Evolutionary conservation across 2,329 filamentous ascomycete species (phyloP).

Genomic region (Alternaria arborescens): DNA sequence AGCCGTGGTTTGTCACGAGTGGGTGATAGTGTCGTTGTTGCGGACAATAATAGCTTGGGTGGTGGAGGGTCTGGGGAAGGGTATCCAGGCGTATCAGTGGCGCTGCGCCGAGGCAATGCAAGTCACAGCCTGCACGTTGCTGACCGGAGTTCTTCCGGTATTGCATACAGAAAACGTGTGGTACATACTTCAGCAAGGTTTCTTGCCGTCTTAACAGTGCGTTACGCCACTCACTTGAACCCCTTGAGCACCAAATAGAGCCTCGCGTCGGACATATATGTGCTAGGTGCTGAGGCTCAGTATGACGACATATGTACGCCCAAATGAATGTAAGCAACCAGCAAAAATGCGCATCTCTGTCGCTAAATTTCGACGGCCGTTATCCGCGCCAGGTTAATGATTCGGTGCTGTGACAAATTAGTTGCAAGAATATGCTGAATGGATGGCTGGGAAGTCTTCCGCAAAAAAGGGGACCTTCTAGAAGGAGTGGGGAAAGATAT

Average conservation of each 20-base stretch:
- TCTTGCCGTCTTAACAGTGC: slow-evolving; percentile 4
- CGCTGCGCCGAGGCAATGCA: slow-evolving; percentile 5
- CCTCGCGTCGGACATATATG: background rate
- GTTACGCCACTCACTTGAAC: background rate
- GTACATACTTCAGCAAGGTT: background rate
- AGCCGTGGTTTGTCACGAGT: background rate
- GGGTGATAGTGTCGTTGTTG: background rate
- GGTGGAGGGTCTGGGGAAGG: slow-evolving; percentile 8
- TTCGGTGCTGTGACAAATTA: background rate
- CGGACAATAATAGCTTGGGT: background rate
- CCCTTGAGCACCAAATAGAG: background rate
- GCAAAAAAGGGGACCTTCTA: slow-evolving; percentile 8
- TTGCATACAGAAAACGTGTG: background rate
- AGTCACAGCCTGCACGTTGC: slow-evolving; percentile 1
- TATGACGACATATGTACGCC: background rate
- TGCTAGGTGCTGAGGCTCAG: background rate
- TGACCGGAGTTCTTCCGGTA: slow-evolving; percentile 15
- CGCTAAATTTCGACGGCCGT: background rate
- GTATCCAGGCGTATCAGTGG: background rate
- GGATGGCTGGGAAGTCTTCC: background rate
- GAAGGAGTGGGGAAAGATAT: slow-evolving; percentile 9
- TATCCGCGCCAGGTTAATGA: background rate
- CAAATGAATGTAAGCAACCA: background rate
- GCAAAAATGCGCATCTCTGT: background rate
- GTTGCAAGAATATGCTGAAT: background rate